These are phyloP conservation scores for Cutaneotrichosporon daszewskae DNA, from an alignment of 1,284 basidiomycete genomes.

Conservation along the genomic window DNA sequence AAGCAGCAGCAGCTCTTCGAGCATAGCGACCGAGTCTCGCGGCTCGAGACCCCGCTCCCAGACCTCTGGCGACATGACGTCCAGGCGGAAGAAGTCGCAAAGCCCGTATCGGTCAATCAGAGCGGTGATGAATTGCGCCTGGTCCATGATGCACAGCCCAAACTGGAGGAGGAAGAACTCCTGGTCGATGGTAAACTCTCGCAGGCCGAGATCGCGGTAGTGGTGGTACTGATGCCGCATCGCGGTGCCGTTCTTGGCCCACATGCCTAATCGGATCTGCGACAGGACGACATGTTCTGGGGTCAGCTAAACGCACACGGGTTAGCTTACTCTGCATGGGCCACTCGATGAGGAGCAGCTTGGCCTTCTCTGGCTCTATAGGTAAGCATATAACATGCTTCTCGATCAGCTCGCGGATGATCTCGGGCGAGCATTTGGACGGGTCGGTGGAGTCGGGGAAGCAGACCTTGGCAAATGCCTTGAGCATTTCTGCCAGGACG, in stretches of 20 bases:
- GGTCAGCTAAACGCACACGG: conserved; percentile 3
- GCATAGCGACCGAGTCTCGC: conserved; percentile 62
- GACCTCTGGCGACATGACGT: conserved; percentile 22
- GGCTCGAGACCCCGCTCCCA: conserved; percentile 36
- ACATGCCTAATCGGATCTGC: conserved; percentile 89
- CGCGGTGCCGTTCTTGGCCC: conserved; percentile 95
- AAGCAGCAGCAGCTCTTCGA: conserved; percentile 86
- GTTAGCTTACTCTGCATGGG: conserved; percentile 67
- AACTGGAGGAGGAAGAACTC: conserved; percentile 89
- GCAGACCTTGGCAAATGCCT: conserved; percentile 49
- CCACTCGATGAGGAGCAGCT: conserved; percentile 66
- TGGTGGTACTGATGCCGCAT: conserved; percentile 94
- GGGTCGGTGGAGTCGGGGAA: conserved; percentile 68
- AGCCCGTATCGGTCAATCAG: conserved; percentile 88
- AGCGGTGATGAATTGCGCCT: conserved; percentile 71
- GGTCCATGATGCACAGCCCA: conserved; percentile 71
- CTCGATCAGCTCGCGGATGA: conserved; percentile 12
- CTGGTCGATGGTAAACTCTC: conserved; percentile 95
- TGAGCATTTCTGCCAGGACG: conserved; percentile 76
- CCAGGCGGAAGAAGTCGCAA: conserved; percentile 67
- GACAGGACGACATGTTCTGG: conserved; percentile 58
- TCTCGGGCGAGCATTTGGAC: not conserved
- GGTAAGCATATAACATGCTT: not conserved
- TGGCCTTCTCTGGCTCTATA: conserved; percentile 16
- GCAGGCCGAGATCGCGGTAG: conserved; percentile 91